A percentile compares a stretch with the other conserved stretches of the same genome.
Conservation (phyloP, 2,329 filamentous ascomycete species). For the Chalara sp. region DNA sequence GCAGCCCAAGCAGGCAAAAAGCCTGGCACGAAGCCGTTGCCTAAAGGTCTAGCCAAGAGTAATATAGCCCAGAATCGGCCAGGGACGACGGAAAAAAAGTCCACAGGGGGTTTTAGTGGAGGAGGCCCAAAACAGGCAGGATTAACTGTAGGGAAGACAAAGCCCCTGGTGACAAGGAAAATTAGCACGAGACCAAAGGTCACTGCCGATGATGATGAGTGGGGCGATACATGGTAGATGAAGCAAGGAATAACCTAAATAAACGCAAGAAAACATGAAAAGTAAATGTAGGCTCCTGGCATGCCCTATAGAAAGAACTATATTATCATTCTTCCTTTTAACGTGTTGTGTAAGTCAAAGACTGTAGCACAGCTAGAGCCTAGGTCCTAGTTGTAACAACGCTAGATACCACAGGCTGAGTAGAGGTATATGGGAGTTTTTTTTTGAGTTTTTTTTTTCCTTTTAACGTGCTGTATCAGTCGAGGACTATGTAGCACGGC, state of each 20-base stretch:
- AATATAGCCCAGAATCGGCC: slow-evolving; percentile 23
- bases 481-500: too few species aligned
- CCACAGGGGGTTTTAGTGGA: slow-evolving; percentile 25
- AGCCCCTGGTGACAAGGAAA: slow-evolving; percentile 49
- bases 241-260: background rate
- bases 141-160: slow-evolving; percentile 31
- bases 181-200: slow-evolving; percentile 62
- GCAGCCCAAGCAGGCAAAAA: slow-evolving; percentile 78
- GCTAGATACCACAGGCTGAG: too few species aligned
- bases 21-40: slow-evolving; percentile 53
- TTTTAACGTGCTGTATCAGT: too few species aligned
- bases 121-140: slow-evolving; percentile 23
- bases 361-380: too few species aligned
- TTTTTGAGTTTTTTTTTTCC: too few species aligned
- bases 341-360: too few species aligned
- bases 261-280: too few species aligned
- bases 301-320: too few species aligned
- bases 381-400: too few species aligned
- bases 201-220: slow-evolving; percentile 49
- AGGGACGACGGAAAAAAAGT: slow-evolving; percentile 29
- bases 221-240: slow-evolving; percentile 57
- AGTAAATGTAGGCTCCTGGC: too few species aligned
- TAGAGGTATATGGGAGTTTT: too few species aligned
- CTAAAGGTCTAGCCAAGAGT: slow-evolving; percentile 74
- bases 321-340: too few species aligned